Conservation (phyloP, 208 protist genomes). For the Zelonia costaricensis region DNA sequence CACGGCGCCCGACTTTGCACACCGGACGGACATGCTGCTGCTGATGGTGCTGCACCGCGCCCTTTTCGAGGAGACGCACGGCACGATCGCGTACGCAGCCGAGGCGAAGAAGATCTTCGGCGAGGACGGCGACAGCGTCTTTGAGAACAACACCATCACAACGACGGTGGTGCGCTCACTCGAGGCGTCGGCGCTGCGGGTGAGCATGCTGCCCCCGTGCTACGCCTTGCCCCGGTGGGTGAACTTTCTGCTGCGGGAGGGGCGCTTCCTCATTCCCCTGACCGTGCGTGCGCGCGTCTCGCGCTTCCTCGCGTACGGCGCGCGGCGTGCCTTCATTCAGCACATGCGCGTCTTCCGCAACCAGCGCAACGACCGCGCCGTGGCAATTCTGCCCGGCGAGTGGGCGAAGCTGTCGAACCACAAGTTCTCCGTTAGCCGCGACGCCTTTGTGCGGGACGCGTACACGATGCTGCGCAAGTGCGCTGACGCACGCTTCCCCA, state of each 20-base stretch:
- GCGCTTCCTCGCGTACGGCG: constrained; percentile 80
- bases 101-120: constrained; percentile 23
- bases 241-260: constrained; percentile 74
- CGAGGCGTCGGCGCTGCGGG: constrained; percentile 76
- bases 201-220: constrained; percentile 67
- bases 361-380: constrained; percentile 40
- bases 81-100: constrained; percentile 12
- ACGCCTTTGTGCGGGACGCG: constrained; percentile 60
- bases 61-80: constrained; percentile 23
- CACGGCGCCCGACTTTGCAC: constrained; percentile 44
- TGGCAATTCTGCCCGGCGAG: constrained; percentile 57
- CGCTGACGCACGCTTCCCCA: constrained; percentile 64
- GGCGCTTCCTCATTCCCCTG: constrained; percentile 66
- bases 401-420: constrained; percentile 76
- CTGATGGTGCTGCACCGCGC: constrained; percentile 69
- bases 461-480: constrained; percentile 65
- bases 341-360: constrained; percentile 62
- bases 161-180: constrained; percentile 60
- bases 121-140: constrained; percentile 29
- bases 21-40: constrained; percentile 61
- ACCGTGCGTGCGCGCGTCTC: constrained; percentile 57
- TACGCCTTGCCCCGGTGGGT: constrained; percentile 85
- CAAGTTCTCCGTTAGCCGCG: constrained; percentile 80
- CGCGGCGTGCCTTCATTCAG: constrained; percentile 61
- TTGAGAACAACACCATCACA: constrained; percentile 62